phyloP scores from a whole-genome alignment of 1,139 yeast genomes.

The Meyerozyma athensensis region DNA sequence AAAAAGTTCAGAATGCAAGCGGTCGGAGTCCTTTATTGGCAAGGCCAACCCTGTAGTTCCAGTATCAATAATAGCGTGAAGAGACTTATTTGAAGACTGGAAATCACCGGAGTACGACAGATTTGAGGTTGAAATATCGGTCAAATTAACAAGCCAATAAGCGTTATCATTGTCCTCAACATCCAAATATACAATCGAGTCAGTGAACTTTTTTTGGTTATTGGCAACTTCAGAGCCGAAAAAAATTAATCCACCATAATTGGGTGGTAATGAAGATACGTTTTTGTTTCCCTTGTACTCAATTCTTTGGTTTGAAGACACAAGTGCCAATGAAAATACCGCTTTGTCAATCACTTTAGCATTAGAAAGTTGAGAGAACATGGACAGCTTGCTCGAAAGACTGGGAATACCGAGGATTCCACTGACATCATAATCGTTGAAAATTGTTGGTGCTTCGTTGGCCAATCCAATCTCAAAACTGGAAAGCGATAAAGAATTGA shows the following conservation, averaged over 20 bases:
- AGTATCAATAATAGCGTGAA: constrained; percentile 56
- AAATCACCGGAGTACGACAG: constrained; percentile 25
- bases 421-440: constrained; percentile 48
- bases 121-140: constrained; percentile 27
- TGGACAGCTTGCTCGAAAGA: constrained; percentile 23
- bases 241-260: constrained; percentile 24
- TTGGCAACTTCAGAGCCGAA: constrained; percentile 21
- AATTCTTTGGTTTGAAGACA: constrained; percentile 14
- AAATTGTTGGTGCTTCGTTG: constrained; percentile 46
- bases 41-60: constrained; percentile 63
- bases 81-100: constrained; percentile 17
- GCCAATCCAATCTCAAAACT: constrained; percentile 54
- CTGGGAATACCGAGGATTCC: constrained; percentile 61
- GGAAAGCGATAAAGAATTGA: constrained; percentile 29
- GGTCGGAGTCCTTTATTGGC: constrained; percentile 53
- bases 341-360: constrained; percentile 17
- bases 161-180: constrained; percentile 32
- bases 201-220: constrained; percentile 13
- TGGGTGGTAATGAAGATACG: constrained; percentile 6
- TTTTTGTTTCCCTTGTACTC: constrained; percentile 6
- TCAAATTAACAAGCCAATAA: constrained; percentile 53
- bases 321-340: constrained; percentile 20
- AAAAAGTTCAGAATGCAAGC: constrained; percentile 40
- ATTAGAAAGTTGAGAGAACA: constrained; percentile 19
- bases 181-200: constrained; percentile 31